These are phyloP conservation scores for Mycena kentingensis DNA, from an alignment of 768 basidiomycete genomes.

Conservation along the genomic window DNA sequence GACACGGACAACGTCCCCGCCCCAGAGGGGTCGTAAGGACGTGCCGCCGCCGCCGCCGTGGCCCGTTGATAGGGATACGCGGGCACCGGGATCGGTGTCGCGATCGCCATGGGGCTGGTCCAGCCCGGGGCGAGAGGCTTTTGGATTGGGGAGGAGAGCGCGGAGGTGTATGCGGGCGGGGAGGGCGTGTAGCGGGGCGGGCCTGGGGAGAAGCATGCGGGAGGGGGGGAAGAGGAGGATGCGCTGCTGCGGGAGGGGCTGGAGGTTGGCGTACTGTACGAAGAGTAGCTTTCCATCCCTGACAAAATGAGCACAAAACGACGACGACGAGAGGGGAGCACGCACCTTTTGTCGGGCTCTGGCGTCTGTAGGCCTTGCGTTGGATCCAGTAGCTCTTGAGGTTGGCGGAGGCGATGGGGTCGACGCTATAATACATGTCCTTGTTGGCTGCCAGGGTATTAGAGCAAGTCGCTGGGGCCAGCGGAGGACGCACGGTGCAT, in stretches of 20 bases:
- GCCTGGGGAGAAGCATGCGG: background rate
- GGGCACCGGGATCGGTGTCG: too few species aligned
- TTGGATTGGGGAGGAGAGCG: background rate
- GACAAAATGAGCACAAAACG: background rate
- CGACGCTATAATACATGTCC: background rate
- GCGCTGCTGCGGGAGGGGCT: background rate
- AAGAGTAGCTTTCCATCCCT: background rate
- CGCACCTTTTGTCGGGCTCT: background rate
- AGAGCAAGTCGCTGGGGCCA: background rate
- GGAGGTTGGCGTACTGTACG: background rate
- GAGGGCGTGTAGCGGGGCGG: background rate
- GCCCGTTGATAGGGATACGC: background rate
- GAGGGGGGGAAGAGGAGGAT: too few species aligned
- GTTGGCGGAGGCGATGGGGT: background rate
- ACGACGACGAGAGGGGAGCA: background rate
- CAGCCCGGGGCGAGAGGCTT: too few species aligned
- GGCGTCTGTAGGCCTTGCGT: background rate
- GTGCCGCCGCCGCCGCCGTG: background rate
- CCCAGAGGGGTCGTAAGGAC: background rate
- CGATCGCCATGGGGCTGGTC: too few species aligned
- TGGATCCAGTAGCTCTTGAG: background rate
- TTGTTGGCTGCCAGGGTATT: background rate
- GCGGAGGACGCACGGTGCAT: background rate
- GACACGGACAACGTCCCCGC: conserved; percentile 9
- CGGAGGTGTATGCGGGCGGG: background rate